Evolutionary conservation across 2,329 filamentous ascomycete genomes (phyloP).

Genomic region (Parastagonospora avenae): DNA sequence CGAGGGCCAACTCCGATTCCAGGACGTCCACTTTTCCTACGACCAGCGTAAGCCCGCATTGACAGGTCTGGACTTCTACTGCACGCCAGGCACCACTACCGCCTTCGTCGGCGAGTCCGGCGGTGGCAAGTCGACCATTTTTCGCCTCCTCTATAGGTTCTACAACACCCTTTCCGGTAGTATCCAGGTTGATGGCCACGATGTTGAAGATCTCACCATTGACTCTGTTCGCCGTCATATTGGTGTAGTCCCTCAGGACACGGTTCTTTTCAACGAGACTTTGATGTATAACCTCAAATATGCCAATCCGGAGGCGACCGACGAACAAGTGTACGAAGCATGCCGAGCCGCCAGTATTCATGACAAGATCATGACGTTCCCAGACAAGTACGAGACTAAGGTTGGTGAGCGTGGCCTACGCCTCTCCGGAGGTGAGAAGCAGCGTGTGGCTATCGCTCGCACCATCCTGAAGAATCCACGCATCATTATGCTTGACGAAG

Average conservation of each 20-base stretch:
- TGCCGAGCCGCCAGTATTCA: slow-evolving; percentile 90
- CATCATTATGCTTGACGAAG: slow-evolving; percentile 92
- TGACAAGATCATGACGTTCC: slow-evolving; percentile 87
- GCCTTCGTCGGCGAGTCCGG: slow-evolving; percentile 96
- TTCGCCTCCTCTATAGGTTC: slow-evolving; percentile 94
- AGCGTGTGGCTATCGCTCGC: slow-evolving; percentile 89
- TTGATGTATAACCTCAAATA: slow-evolving; percentile 95
- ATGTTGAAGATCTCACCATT: slow-evolving; percentile 87
- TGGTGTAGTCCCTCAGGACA: slow-evolving; percentile 96
- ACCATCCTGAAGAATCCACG: slow-evolving; percentile 91
- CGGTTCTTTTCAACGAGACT: slow-evolving; percentile 90
- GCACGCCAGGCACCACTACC: slow-evolving; percentile 87
- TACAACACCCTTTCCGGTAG: slow-evolving; percentile 83
- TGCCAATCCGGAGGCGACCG: slow-evolving; percentile 78
- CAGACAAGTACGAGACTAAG: slow-evolving; percentile 85
- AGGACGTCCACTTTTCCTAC: slow-evolving; percentile 89
- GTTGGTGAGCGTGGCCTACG: slow-evolving; percentile 89
- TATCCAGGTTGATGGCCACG: slow-evolving; percentile 82
- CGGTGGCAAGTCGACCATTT: slow-evolving; percentile 95
- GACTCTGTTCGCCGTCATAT: slow-evolving; percentile 91
- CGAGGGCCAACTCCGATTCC: slow-evolving; percentile 82
- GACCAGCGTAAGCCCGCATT: slow-evolving; percentile 85
- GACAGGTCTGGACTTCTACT: slow-evolving; percentile 82
- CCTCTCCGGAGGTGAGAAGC: slow-evolving; percentile 89
- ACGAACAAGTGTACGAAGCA: slow-evolving; percentile 80